Evolutionary conservation across 140 eudicot genomes (phyloP).

Genomic region (Stevia rebaudiana): DNA sequence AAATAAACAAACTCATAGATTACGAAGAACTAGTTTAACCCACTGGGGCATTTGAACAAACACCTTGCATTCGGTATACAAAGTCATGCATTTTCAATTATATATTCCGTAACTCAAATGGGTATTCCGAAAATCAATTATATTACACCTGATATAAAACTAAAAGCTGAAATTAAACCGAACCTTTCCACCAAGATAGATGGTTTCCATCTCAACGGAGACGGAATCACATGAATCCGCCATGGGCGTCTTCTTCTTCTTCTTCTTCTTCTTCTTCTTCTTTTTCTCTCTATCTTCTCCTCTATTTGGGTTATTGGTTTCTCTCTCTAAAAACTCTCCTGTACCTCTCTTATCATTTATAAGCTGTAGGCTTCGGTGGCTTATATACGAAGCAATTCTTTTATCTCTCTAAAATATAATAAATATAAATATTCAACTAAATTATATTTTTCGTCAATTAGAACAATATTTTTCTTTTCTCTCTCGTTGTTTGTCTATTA

Average conservation of each 20-base stretch:
- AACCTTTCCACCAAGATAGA: slow-evolving; percentile 73
- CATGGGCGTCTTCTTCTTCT: slow-evolving; percentile 42
- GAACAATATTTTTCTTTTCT: too few relatives aligned
- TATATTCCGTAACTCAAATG: background rate
- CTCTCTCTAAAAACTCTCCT: slow-evolving; percentile 36
- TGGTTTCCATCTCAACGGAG: slow-evolving; percentile 68
- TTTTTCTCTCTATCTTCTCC: slow-evolving; percentile 2
- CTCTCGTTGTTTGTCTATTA: too few relatives aligned
- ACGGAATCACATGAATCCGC: slow-evolving; percentile 60
- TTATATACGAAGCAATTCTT: slow-evolving; percentile 51
- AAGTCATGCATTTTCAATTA: background rate
- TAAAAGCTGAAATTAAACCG: background rate
- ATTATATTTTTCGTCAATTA: too few relatives aligned
- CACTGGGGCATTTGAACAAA: slow-evolving; percentile 25
- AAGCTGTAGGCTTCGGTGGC: slow-evolving; percentile 43
- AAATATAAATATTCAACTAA: too few relatives aligned
- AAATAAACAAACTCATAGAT: slow-evolving; percentile 5
- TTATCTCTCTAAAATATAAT: too few relatives aligned
- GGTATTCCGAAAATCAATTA: slow-evolving; percentile 4
- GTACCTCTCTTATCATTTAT: slow-evolving; percentile 31
- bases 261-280: slow-evolving; percentile 16
- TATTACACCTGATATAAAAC: background rate
- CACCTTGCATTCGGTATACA: slow-evolving; percentile 17
- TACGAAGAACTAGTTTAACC: background rate
- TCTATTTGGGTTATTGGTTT: slow-evolving; percentile 10